Evolutionary conservation across 148 eudicot genomes (phyloP), one percentile per base, ranked within the genome.

Genomic region (Cornus kousa): DNA sequence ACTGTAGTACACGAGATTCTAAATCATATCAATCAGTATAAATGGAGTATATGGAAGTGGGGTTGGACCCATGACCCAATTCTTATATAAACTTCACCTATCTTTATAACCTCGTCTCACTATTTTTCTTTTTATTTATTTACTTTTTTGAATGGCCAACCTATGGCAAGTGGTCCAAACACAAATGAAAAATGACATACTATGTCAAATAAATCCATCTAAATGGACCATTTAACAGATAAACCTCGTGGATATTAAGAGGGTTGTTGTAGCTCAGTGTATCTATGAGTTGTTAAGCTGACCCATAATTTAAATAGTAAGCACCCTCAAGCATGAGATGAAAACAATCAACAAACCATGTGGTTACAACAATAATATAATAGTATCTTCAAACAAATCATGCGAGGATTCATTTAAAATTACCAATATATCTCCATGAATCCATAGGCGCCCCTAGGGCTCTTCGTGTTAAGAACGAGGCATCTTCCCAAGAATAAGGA

Each of bases 401-500:
- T 62, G 66, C 24, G 23, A 62, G 7, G 48, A 32, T 43, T 64
- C 4, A 32, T 16, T 55, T 14, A 68, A 1, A 17, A 37, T 85
- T 87, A 95, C 99, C 99, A 40, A 88, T 81, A 84, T 84, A 80
- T 74, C 74, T 78, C 97, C 99, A 95, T 43, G 87, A 81, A 81
- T 89, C 91, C 79, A 77, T 79, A 72, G 90, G 78, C 32, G 85
- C 85, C 66, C 98, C 88, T 72, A 95, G 89, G 70, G 97, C 84
- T 83, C 91, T 83, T 67, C 82, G 87, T 62, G 99, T 95, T 62
- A 95, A 82, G 84, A 93, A 90, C 43, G 97, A 86, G 68, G 97
- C 97, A 81, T 95, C 99, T 81, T 95, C 94, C 97, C 91, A 90
- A 60, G 99, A 85, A 87, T 93, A 93, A 67, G 94, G 92, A 80